phyloP scores from a whole-genome alignment of 129 eudicot species.

The Scalesia atractyloides region DNA sequence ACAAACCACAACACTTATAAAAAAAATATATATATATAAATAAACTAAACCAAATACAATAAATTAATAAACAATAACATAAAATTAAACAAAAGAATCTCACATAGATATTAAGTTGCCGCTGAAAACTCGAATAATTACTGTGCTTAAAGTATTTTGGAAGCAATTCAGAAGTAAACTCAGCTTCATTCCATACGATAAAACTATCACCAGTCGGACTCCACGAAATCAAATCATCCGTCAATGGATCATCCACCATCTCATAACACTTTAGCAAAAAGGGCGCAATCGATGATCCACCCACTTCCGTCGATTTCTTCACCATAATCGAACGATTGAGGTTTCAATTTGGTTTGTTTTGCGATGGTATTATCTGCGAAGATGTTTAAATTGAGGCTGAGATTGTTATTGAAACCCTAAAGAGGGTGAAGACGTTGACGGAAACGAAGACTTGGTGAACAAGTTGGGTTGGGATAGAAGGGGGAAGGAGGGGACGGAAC shows the following conservation, averaged over 20 bases:
- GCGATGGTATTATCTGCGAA: background rate
- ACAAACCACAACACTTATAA: background rate
- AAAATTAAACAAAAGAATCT: conserved; percentile 16
- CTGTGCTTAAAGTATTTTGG: conserved; percentile 84
- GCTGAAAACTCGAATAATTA: conserved; percentile 70
- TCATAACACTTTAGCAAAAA: conserved; percentile 83
- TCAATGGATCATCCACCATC: conserved; percentile 73
- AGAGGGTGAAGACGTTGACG: conserved; percentile 18
- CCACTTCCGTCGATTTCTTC: conserved; percentile 49
- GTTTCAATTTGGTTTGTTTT: background rate
- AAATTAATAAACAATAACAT: background rate
- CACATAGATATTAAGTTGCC: conserved; percentile 89
- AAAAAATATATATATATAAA: too few species aligned
- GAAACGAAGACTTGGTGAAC: conserved; percentile 20
- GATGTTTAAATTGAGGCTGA: background rate
- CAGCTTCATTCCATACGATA: conserved; percentile 62
- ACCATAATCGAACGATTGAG: conserved; percentile 43
- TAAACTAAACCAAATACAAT: background rate
- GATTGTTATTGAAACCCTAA: conserved; percentile 32
- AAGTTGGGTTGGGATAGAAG: conserved; percentile 12
- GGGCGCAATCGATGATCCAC: conserved; percentile 61
- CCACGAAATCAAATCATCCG: conserved; percentile 72
- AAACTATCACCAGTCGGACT: conserved; percentile 57
- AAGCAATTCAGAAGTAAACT: conserved; percentile 63
- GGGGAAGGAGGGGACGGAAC: background rate